phyloP scores from a whole-genome alignment of 345 rosid genomes.

The Linum usitatissimum region DNA sequence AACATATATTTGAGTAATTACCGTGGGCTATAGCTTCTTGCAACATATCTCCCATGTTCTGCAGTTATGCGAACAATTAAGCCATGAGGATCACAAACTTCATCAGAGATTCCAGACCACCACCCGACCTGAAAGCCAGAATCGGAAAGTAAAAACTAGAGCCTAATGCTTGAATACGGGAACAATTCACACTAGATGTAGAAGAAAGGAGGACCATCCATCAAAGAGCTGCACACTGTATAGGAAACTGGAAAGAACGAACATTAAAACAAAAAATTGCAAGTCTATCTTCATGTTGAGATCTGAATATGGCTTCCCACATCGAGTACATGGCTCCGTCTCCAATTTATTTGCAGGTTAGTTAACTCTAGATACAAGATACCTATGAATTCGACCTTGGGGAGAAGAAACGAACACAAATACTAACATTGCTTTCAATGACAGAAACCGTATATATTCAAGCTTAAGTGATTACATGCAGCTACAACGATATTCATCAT shows the following conservation, averaged over 20 bases:
- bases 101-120: slow-evolving; percentile 89
- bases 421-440: background rate
- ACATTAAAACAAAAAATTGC: too few species aligned
- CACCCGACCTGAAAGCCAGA: slow-evolving; percentile 64
- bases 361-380: background rate
- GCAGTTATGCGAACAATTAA: slow-evolving; percentile 76
- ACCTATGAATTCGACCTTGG: too few species aligned
- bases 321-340: background rate
- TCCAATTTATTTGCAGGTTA: background rate
- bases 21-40: slow-evolving; percentile 78
- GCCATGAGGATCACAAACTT: slow-evolving; percentile 71
- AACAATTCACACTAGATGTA: background rate
- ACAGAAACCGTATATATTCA: background rate
- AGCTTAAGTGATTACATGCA: background rate
- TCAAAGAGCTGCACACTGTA: background rate
- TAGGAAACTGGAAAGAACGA: background rate
- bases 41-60: slow-evolving; percentile 93
- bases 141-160: slow-evolving; percentile 3
- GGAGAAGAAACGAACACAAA: background rate
- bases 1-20: slow-evolving; percentile 17
- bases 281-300: background rate
- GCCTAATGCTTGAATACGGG: background rate
- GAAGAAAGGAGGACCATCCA: background rate
- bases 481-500: too few species aligned
- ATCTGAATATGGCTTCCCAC: background rate